These are phyloP conservation scores for Lanzia echinophila DNA, from an alignment of 2,329 filamentous ascomycete species.

Conservation along the genomic window DNA sequence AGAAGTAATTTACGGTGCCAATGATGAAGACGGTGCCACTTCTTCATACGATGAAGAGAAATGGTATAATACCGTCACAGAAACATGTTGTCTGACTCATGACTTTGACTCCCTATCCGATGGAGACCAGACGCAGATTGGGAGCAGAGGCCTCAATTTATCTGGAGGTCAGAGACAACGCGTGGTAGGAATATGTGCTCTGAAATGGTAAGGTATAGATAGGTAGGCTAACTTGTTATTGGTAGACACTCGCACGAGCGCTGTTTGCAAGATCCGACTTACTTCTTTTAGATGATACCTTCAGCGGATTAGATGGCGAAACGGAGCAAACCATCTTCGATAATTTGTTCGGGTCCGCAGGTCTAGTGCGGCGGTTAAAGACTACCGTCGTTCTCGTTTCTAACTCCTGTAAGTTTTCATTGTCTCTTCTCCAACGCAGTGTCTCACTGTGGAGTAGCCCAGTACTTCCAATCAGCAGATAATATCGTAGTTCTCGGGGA, in stretches of 20 bases:
- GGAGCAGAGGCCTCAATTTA: conserved; percentile 37
- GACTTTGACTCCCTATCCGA: conserved; percentile 29
- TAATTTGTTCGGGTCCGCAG: conserved; percentile 35
- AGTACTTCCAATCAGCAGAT: conserved; percentile 36
- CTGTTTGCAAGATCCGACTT: conserved; percentile 37
- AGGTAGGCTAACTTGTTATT: neutral
- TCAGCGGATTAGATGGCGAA: conserved; percentile 39
- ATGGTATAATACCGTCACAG: conserved; percentile 32
- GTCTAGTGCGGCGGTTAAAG: conserved; percentile 35
- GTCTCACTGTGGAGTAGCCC: conserved; percentile 22
- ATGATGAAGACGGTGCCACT: conserved; percentile 21
- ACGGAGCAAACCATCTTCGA: conserved; percentile 39
- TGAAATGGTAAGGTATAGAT: neutral
- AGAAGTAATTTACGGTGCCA: conserved; percentile 27
- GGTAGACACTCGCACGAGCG: conserved; percentile 38
- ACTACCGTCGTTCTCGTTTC: conserved; percentile 40
- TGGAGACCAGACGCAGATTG: conserved; percentile 35
- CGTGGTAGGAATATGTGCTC: conserved; percentile 26
- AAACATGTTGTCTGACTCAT: conserved; percentile 18
- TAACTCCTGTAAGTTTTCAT: conserved; percentile 31
- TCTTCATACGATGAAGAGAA: conserved; percentile 12
- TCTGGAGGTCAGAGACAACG: conserved; percentile 41
- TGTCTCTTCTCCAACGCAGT: neutral
- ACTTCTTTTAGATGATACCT: conserved; percentile 40
- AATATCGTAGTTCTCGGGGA: conserved; percentile 32